Base-by-base conservation (phyloP, 2,329 filamentous ascomycete genomes). In the Neurospora crassa region DNA sequence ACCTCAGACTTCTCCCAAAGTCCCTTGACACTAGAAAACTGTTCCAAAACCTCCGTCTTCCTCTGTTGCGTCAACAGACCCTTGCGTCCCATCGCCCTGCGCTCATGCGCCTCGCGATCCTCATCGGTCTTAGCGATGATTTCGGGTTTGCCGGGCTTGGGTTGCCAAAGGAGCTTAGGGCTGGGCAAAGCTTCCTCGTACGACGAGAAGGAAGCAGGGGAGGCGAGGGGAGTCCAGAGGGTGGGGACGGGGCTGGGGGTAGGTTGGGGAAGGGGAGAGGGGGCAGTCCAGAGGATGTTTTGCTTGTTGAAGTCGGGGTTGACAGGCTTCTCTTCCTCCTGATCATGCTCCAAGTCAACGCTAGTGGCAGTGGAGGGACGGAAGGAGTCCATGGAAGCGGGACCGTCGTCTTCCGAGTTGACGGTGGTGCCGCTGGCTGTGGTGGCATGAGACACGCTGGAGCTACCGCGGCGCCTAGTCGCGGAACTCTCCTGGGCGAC, bases 11-110 rank as follows among this genome's bases (percentile, higher is more conserved):
- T 40, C 16, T 45, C 69, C 74, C 77, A 76, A 43, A 78, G 41
- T 14, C 67, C 71, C 29, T 75, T 71, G 7, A 72, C 73, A 43
- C 74, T 72, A 40, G 1, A 18, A 0, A 34, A 8, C 34, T 78
- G 76, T 40, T 73, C 75, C 20, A 76, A 69, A 63, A 78, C 76
- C 69, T 76, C 76, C 1, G 71, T 74, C n/a, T 72, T 70, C n/a
- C 74, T 71, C 40, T 72, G 67, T 53, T 72, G 68, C 68, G 70
- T 73, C 71, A 75, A 73, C 40, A 69, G 69, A 11, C 40, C 63
- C 70, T 74, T 72, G 12, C 76, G 42, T 37, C 74, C 69, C 12
- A 70, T 68, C 0, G 71, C 71, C 6, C 74, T 69, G 11, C 72
- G 72, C 10, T 53, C 63, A 11, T 40, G 43, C 3, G 74, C 73